Percentiles rank a stretch among this genome's conserved stretches.
These are phyloP conservation scores for Tritrichomonas musculus DNA, from an alignment of 208 protist genomes.

Conservation along the genomic window DNA sequence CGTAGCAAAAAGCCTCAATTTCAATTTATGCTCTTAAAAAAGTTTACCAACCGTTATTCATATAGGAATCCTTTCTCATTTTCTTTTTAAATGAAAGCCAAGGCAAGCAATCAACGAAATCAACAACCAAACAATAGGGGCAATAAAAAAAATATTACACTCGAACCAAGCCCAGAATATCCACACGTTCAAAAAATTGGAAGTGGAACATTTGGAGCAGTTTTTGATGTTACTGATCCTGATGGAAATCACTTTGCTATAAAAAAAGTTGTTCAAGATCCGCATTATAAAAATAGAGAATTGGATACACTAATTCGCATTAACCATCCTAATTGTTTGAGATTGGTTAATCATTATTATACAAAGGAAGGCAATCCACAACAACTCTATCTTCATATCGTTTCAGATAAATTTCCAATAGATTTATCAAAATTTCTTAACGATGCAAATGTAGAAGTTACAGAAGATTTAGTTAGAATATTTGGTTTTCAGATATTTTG, in stretches of 20 bases:
- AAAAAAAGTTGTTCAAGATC: neutral
- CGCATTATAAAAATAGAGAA: constrained; percentile 20
- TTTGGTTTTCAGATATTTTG: neutral
- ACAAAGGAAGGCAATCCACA: neutral
- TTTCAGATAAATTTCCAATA: neutral
- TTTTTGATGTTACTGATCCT: neutral
- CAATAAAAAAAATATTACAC: too few species aligned
- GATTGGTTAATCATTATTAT: neutral
- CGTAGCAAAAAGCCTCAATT: too few species aligned
- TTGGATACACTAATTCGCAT: neutral
- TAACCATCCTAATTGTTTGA: neutral
- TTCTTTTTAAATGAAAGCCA: too few species aligned
- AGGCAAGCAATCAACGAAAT: too few species aligned
- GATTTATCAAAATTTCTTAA: neutral
- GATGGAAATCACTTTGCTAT: neutral
- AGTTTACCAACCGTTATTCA: too few species aligned
- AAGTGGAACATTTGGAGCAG: neutral
- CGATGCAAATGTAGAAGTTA: neutral
- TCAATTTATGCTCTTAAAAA: too few species aligned
- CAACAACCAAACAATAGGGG: too few species aligned
- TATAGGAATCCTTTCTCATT: too few species aligned
- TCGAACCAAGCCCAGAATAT: neutral
- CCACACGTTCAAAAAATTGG: neutral
- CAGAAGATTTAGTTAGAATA: neutral
- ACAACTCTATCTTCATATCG: neutral